Conservation (phyloP, 75 land plant species). For the Pinus tabuliformis region DNA sequence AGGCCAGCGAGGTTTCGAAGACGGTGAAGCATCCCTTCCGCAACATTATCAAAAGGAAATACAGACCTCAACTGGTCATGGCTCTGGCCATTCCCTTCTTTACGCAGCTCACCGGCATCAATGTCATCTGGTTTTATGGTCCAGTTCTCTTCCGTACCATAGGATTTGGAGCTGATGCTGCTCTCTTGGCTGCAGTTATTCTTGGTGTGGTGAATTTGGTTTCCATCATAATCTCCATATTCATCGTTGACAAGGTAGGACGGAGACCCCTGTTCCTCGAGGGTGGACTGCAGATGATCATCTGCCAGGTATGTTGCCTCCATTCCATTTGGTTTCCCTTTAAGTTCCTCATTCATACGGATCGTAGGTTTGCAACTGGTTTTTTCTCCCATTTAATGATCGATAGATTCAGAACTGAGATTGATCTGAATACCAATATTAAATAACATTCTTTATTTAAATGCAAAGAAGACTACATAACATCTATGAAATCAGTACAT, state of each 20-base stretch:
- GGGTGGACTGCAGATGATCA: slow-evolving; percentile 58
- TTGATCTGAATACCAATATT: too few relatives aligned
- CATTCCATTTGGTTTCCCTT: too few relatives aligned
- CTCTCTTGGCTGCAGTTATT: slow-evolving; percentile 52
- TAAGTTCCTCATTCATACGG: too few relatives aligned
- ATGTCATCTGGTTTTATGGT: slow-evolving; percentile 68
- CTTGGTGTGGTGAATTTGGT: slow-evolving; percentile 49
- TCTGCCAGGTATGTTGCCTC: slow-evolving; percentile 38
- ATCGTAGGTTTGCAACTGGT: too few relatives aligned
- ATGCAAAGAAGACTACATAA: too few relatives aligned
- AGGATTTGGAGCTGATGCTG: slow-evolving; percentile 46
- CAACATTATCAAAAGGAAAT: slow-evolving; percentile 40
- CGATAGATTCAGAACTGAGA: too few relatives aligned
- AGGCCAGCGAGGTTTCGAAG: slow-evolving; percentile 58
- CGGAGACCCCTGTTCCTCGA: slow-evolving; percentile 44
- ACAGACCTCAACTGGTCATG: slow-evolving; percentile 63
- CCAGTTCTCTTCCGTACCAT: slow-evolving; percentile 50
- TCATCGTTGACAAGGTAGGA: slow-evolving; percentile 37
- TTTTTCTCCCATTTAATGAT: too few relatives aligned
- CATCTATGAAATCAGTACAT: too few relatives aligned
- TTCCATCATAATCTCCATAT: slow-evolving; percentile 54
- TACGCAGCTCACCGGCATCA: slow-evolving; percentile 59
- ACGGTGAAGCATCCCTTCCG: slow-evolving; percentile 54
- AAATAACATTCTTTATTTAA: too few relatives aligned
- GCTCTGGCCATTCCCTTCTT: slow-evolving; percentile 46